Percentiles rank a stretch among this genome's conserved stretches.
Evolutionary conservation across 768 basidiomycete species (phyloP).

Genomic region (Pisolithus orientalis): DNA sequence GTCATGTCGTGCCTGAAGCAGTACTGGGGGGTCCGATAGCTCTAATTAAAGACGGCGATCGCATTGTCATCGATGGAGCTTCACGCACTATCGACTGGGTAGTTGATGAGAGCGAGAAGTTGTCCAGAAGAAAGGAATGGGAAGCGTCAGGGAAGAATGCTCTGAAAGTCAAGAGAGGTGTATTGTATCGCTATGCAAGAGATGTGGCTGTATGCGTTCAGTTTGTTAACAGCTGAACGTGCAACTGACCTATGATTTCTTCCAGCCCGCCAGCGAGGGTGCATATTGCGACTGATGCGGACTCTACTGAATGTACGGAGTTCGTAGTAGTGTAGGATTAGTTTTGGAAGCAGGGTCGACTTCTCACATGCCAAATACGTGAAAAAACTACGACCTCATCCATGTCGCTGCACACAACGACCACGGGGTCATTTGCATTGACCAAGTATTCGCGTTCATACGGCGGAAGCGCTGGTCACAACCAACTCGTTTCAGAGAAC

Average conservation of each 20-base stretch:
- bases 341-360: neutral
- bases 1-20: slow-evolving; percentile 60
- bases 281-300: slow-evolving; percentile 71
- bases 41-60: slow-evolving; percentile 78
- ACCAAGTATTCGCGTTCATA: slow-evolving; percentile 67
- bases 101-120: slow-evolving; percentile 62
- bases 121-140: slow-evolving; percentile 59
- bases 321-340: no score
- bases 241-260: slow-evolving; percentile 4
- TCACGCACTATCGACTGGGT: slow-evolving; percentile 65
- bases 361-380: neutral
- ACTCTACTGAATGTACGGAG: slow-evolving; percentile 1
- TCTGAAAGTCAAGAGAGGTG: slow-evolving; percentile 65
- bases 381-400: neutral
- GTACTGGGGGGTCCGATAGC: slow-evolving; percentile 83
- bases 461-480: slow-evolving; percentile 22
- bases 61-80: slow-evolving; percentile 66
- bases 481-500: slow-evolving; percentile 22
- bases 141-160: slow-evolving; percentile 56
- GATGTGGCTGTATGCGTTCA: slow-evolving; percentile 72
- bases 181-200: slow-evolving; percentile 75
- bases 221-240: neutral
- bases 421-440: slow-evolving; percentile 51
- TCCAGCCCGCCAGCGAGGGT: slow-evolving; percentile 72
- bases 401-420: slow-evolving; percentile 40